phyloP scores from a whole-genome alignment of 768 basidiomycete species.

The Russula virescens region DNA sequence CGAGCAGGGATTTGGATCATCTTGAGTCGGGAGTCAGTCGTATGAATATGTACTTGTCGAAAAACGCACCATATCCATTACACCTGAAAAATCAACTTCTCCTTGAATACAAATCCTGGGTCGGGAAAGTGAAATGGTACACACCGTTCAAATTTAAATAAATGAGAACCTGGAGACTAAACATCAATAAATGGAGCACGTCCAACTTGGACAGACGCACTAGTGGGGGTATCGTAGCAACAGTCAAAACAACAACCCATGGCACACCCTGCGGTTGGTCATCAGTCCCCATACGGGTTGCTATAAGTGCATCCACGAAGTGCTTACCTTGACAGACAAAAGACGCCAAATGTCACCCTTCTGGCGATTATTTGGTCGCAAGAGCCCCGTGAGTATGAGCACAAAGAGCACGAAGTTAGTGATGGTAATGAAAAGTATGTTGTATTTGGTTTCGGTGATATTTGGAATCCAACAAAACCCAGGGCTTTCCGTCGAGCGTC shows the following conservation, averaged over 20 bases:
- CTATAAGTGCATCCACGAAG: background rate
- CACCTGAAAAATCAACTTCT: background rate
- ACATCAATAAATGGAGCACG: background rate
- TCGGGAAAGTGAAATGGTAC: background rate
- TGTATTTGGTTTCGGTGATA: too few relatives aligned
- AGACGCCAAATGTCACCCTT: background rate
- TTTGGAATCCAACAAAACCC: too few relatives aligned
- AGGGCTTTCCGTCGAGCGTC: too few relatives aligned
- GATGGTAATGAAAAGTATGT: too few relatives aligned
- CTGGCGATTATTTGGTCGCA: background rate
- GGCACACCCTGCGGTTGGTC: background rate
- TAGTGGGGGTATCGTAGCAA: conserved; percentile 2
- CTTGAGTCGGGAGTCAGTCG: too few relatives aligned
- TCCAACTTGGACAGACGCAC: background rate
- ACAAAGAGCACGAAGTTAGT: too few relatives aligned
- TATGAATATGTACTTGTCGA: too few relatives aligned
- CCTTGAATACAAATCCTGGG: background rate
- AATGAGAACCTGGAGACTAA: background rate
- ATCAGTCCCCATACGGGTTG: too few relatives aligned
- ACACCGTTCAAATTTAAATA: conserved; percentile 5
- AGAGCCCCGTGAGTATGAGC: too few relatives aligned
- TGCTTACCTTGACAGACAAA: conserved; percentile 1
- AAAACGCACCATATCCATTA: conserved; percentile 6
- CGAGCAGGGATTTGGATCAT: too few relatives aligned
- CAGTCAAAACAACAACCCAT: background rate